Percentiles rank a stretch among this genome's conserved stretches.
phyloP scores from a whole-genome alignment of 345 rosid species.

The Populus alba region DNA sequence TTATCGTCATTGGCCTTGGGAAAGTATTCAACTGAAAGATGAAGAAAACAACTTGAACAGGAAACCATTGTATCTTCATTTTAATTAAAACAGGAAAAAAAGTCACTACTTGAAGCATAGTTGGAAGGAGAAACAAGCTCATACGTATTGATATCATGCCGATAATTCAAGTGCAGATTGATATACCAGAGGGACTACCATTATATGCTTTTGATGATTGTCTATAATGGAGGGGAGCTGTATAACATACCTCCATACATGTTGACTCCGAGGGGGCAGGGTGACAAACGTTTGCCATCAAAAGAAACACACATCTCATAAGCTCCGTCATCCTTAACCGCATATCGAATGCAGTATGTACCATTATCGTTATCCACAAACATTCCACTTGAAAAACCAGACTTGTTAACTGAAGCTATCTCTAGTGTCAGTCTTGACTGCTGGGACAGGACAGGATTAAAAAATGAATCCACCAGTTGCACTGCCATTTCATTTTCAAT shows the following conservation, averaged over 20 bases:
- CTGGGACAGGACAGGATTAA: conserved; percentile 59
- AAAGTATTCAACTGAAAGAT: conserved; percentile 66
- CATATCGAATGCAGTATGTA: conserved; percentile 58
- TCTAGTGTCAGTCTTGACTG: conserved; percentile 59
- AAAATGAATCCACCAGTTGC: conserved; percentile 55
- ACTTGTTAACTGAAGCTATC: conserved; percentile 53
- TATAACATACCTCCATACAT: conserved; percentile 61
- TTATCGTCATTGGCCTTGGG: conserved; percentile 73
- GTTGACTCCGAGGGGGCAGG: conserved; percentile 59
- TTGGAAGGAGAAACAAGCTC: not conserved
- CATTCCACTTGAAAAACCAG: conserved; percentile 59
- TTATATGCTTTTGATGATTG: not conserved
- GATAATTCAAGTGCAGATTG: not conserved
- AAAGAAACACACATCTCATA: conserved; percentile 57
- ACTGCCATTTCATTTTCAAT: conserved; percentile 64
- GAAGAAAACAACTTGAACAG: conserved; percentile 9
- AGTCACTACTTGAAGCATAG: not conserved
- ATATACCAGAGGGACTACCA: not conserved
- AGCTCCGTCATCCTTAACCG: conserved; percentile 65
- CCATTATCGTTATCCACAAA: conserved; percentile 70
- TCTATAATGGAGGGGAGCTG: not conserved
- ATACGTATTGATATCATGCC: not conserved
- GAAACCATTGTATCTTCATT: not conserved
- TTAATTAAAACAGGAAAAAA: not conserved
- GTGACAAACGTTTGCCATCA: conserved; percentile 42